These are phyloP conservation scores for Pythium sp. DNA, from an alignment of 352 stramenopile species.

Conservation along the genomic window DNA sequence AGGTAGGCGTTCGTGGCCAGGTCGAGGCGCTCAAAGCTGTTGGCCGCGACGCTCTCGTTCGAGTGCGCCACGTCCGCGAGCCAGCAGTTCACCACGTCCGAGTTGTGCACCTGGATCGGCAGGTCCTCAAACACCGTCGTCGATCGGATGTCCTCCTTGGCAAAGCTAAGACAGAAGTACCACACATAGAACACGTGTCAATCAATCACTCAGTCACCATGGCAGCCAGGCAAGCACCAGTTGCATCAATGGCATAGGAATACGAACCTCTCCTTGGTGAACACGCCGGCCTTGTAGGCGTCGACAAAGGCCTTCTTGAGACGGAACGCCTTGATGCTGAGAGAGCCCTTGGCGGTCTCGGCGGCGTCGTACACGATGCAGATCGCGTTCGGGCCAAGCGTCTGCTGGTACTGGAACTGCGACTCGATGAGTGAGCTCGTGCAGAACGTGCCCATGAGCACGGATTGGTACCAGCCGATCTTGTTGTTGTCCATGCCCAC, in stretches of 20 bases:
- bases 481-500: constrained; percentile 99
- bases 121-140: constrained; percentile 95
- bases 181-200: neutral
- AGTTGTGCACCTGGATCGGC: constrained; percentile 95
- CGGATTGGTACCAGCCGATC: constrained; percentile 98
- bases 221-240: neutral
- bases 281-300: constrained; percentile 83
- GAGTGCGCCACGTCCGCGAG: constrained; percentile 85
- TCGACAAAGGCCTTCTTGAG: constrained; percentile 94
- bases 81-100: constrained; percentile 92
- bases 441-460: constrained; percentile 96
- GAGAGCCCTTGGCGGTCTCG: constrained; percentile 92
- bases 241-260: neutral
- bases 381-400: constrained; percentile 96
- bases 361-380: constrained; percentile 98
- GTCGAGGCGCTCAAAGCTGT: constrained; percentile 94
- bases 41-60: constrained; percentile 65
- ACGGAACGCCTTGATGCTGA: constrained; percentile 95
- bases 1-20: constrained; percentile 95
- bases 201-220: neutral
- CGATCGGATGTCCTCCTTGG: constrained; percentile 80
- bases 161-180: constrained; percentile 37
- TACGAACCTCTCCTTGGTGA: constrained; percentile 67
- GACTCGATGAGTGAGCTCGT: constrained; percentile 93
- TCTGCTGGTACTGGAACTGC: constrained; percentile 97